Base-by-base conservation (phyloP, 257 asterid species). In the Verbena officinalis region DNA sequence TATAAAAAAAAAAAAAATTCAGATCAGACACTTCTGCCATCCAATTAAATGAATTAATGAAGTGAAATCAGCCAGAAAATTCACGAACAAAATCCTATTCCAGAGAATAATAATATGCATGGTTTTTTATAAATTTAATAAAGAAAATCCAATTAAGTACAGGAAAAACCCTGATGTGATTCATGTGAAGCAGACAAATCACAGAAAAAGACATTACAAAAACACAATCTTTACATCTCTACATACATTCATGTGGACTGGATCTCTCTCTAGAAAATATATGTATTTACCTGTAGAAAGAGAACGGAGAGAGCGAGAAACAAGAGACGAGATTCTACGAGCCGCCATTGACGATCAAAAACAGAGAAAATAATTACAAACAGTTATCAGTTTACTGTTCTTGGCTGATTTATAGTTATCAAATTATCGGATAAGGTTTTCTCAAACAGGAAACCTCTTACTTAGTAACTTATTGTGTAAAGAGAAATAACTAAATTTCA, bases 251-350 rank as follows among this genome's bases (percentile, higher is more conserved):
- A n/a, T n/a, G n/a, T n/a, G n/a, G n/a, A n/a, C n/a, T n/a, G n/a
- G n/a, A n/a, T n/a, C n/a, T n/a, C n/a, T n/a, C n/a, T n/a, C n/a
- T n/a, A 1, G 1, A 24, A 15, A 5, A 27, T 5, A 7, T 5
- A 56, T 4, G 45, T 22, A 73, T 73, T 73, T 53, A 45, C 43
- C 24, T 2, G 57, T 42, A 46, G 73, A 36, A 49, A 70, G 40
- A 14, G 44, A 46, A 27, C 73, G 62, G 13, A 75, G 55, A 13
- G 76, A 59, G 31, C 84, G 86, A 63, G 79, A 33, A 65, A 76
- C 39, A 54, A 80, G 78, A 4, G 84, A 79, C 19, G 86, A 59
- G 55, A 81, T 72, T 38, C 85, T 67, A 23, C 76, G 72, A 65
- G 80, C 59, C 4, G 91, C 86, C 91, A 84, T 84, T 57, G 31